These are phyloP conservation scores for Mycena olivaceomarginata DNA, from an alignment of 768 basidiomycete genomes.

Conservation along the genomic window DNA sequence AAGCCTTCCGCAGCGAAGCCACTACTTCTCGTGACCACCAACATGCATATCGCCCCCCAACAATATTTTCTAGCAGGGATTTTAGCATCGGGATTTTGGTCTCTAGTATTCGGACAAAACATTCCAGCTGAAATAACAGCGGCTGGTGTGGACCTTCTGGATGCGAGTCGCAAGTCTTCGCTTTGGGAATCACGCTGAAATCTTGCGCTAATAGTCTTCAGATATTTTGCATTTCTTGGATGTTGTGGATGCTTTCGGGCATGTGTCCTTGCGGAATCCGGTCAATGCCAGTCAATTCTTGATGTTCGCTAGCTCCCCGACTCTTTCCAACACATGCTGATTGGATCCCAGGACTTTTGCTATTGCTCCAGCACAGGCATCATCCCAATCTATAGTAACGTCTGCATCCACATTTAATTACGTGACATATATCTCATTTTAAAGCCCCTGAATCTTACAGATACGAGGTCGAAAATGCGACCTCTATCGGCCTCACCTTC, in stretches of 20 bases:
- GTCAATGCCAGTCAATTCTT: slow-evolving; percentile 46
- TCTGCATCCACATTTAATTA: background rate
- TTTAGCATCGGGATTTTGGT: slow-evolving; percentile 4
- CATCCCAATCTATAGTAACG: slow-evolving; percentile 47
- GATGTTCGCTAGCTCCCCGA: slow-evolving; percentile 32
- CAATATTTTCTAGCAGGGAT: slow-evolving; percentile 8
- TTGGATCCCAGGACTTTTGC: slow-evolving; percentile 42
- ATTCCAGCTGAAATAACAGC: slow-evolving; percentile 16
- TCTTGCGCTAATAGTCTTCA: background rate
- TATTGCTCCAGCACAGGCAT: slow-evolving; percentile 47
- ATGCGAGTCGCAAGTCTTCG: slow-evolving; percentile 41
- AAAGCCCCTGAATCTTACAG: slow-evolving; percentile 9
- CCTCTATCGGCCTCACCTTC: slow-evolving; percentile 44
- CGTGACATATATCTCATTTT: background rate
- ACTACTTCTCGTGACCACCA: background rate
- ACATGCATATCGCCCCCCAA: slow-evolving; percentile 23
- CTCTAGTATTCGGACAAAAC: slow-evolving; percentile 8
- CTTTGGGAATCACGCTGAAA: background rate
- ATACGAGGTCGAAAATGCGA: slow-evolving; percentile 48
- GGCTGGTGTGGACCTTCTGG: slow-evolving; percentile 43
- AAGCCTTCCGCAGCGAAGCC: background rate
- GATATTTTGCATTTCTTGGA: slow-evolving; percentile 48
- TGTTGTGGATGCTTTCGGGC: slow-evolving; percentile 49
- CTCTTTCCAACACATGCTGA: background rate
- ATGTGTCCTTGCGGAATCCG: slow-evolving; percentile 47